Percentiles rank a stretch among this genome's conserved stretches.
Evolutionary conservation across 2,329 filamentous ascomycete species (phyloP).

Genomic region (Decorospora gaudefroyi): DNA sequence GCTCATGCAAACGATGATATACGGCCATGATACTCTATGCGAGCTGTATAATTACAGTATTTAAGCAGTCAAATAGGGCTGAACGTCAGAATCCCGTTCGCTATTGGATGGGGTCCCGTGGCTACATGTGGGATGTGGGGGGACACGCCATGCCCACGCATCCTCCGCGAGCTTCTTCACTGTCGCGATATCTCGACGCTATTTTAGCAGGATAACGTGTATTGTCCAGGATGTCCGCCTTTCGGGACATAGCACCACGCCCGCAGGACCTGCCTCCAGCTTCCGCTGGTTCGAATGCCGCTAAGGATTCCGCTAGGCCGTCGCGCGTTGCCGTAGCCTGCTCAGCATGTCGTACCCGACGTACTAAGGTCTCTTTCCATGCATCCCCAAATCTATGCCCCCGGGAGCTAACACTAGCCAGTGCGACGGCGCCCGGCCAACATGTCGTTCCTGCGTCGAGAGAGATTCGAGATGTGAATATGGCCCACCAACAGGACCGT

Average conservation of each 20-base stretch:
- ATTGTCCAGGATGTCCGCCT: conserved; percentile 8
- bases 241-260: conserved; percentile 9
- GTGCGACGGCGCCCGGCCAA: conserved; percentile 14
- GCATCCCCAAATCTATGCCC: not conserved
- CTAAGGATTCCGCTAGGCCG: not conserved
- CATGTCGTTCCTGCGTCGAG: conserved; percentile 9
- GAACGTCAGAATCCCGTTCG: no score
- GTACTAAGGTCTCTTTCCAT: conserved; percentile 12
- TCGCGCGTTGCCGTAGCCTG: conserved; percentile 11
- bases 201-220: no score
- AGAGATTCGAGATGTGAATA: conserved; percentile 7
- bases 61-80: no score
- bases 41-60: no score
- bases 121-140: no score
- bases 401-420: conserved; percentile 2
- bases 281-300: not conserved
- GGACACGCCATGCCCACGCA: no score
- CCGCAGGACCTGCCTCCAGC: not conserved
- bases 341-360: conserved; percentile 7
- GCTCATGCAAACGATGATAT: no score
- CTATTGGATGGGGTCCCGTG: no score
- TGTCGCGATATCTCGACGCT: not conserved
- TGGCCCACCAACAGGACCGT: conserved; percentile 5
- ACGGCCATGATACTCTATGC: no score
- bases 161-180: not conserved